Evolutionary conservation across 2,329 filamentous ascomycete species (phyloP), one percentile per base, ranked within the genome.

Genomic region (Lasiodiplodia hormozganensis): DNA sequence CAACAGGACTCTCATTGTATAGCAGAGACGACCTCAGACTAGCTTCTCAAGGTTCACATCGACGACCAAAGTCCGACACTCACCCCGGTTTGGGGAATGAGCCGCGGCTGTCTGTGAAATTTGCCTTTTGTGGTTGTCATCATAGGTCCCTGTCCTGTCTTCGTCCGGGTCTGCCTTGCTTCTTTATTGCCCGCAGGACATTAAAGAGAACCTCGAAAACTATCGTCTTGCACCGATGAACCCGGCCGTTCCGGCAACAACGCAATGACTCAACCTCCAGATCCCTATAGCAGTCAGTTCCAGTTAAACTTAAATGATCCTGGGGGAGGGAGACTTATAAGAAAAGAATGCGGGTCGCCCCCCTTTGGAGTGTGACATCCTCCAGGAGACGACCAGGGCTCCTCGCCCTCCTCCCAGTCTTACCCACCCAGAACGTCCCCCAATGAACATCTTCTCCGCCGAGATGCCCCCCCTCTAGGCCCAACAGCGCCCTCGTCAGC

Each of bases 331-430:
- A 38, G 28, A 68, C 67, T 68, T 68, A 68, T 68, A 68, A 64
- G 38, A 53, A 64, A 68, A 68, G 54, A 53, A 31, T 10, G 16
- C 14, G 47, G 34, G 58, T 25, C 67, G 57, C 51, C 60, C 54
- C 56, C 49, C 56, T 51, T 38, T 25, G 52, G 56, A 62, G 54
- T 65, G 51, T 67, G 12, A 57, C n/a, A 43, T 38, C 28, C 18
- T 52, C n/a, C 60, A 25, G 57, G 56, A 68, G 65, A 51, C 65
- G 65, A 36, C 65, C 43, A 67, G 57, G 67, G 58, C 67, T 68
- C 58, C 67, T 65, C 67, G 58, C 58, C 67, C 57, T 57, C 67
- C 67, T 40, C 67, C 58, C 67, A 34, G 58, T 68, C 67, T 68
- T 68, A 64, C 67, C 67, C 58, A 40, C 51, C 58, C 58, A 40